phyloP scores from a whole-genome alignment of 495 filamentous ascomycete species.

The Aspergillus baeticus region DNA sequence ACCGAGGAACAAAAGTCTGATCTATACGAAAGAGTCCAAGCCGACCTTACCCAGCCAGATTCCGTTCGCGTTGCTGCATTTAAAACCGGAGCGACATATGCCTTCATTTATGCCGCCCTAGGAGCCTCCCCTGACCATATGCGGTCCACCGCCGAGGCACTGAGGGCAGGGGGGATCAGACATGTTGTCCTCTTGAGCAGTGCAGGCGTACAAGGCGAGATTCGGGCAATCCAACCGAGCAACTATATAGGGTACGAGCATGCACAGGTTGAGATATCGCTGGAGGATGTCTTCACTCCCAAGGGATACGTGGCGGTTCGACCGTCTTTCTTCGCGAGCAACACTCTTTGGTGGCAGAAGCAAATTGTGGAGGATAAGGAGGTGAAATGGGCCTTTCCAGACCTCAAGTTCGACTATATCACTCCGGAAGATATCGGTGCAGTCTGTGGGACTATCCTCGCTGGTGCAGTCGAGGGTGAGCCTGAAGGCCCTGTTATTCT shows the following conservation, averaged over 20 bases:
- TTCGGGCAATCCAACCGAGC: constrained; percentile 4
- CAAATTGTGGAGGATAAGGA: constrained; percentile 18
- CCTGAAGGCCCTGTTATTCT: constrained; percentile 19
- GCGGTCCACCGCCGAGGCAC: constrained; percentile 20
- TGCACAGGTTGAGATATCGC: constrained; percentile 29
- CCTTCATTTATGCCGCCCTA: constrained; percentile 32
- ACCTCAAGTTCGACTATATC: constrained; percentile 25
- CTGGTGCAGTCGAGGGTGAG: constrained; percentile 9
- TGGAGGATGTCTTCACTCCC: constrained; percentile 27
- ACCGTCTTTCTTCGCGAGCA: constrained; percentile 26
- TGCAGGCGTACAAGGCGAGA: constrained; percentile 19
- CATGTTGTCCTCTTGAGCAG: constrained; percentile 34
- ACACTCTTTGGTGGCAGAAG: constrained; percentile 17
- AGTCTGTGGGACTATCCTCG: constrained; percentile 27
- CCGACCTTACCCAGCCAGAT: constrained; percentile 30
- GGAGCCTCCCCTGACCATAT: constrained; percentile 24
- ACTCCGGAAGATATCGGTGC: constrained; percentile 30
- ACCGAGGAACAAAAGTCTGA: constrained; percentile 13
- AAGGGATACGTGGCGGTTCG: constrained; percentile 26
- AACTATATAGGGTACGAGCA: constrained; percentile 27
- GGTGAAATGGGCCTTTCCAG: constrained; percentile 20
- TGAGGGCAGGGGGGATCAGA: constrained; percentile 28
- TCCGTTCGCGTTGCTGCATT: constrained; percentile 22
- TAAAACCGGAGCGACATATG: constrained; percentile 21
- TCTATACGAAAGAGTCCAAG: constrained; percentile 23